Percentiles rank a stretch among this genome's conserved stretches.
Evolutionary conservation across 805 yeast species (phyloP).

Genomic region (Saccharomyces mikatae): DNA sequence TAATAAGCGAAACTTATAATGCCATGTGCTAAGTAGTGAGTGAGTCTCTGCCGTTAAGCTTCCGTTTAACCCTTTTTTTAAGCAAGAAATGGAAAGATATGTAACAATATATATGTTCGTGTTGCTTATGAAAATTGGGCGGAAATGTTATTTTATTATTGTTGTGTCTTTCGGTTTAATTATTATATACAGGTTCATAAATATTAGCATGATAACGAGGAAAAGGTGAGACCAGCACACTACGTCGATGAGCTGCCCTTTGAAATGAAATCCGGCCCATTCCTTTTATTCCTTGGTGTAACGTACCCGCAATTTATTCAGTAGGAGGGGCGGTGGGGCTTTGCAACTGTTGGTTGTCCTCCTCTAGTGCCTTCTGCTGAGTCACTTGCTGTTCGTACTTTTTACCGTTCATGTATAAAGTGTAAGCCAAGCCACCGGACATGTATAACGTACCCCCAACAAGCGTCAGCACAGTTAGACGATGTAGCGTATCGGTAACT

Average conservation of each 20-base stretch:
- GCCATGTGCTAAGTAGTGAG: slow-evolving; percentile 6
- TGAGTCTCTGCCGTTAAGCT: neutral
- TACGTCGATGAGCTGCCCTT: neutral
- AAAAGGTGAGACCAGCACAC: neutral
- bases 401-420: slow-evolving; percentile 45
- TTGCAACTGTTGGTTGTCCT: neutral
- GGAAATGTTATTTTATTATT: neutral
- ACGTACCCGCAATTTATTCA: neutral
- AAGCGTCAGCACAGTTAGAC: slow-evolving; percentile 59
- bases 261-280: neutral
- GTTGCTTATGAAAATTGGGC: neutral
- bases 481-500: slow-evolving; percentile 63
- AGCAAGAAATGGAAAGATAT: neutral
- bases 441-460: slow-evolving; percentile 50
- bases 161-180: neutral
- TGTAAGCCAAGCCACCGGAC: slow-evolving; percentile 44
- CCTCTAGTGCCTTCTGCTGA: slow-evolving; percentile 14
- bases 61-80: neutral
- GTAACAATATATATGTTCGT: neutral
- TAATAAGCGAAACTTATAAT: slow-evolving; percentile 17
- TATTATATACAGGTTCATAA: neutral
- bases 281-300: neutral
- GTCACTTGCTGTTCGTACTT: slow-evolving; percentile 40
- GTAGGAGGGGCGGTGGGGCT: neutral
- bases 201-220: neutral